Evolutionary conservation across 2,329 filamentous ascomycete genomes (phyloP).

Genomic region (Ophiostoma pallidulum): DNA sequence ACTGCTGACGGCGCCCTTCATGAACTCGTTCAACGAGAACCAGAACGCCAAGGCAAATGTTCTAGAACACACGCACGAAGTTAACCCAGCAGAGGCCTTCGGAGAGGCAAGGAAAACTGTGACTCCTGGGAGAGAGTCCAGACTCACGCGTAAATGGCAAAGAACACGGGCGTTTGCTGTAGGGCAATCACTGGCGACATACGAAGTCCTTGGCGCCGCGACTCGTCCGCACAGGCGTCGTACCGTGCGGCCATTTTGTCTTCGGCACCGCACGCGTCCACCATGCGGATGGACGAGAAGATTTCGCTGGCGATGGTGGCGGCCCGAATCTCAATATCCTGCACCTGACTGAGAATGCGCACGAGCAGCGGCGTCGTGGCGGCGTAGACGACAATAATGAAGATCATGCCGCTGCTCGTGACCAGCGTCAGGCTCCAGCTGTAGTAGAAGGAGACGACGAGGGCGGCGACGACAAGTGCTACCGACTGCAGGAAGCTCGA

Average conservation of each 20-base stretch:
- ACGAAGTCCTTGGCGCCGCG: conserved; percentile 26
- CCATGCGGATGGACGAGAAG: conserved; percentile 48
- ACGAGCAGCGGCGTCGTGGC: conserved; percentile 46
- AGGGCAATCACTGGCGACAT: conserved; percentile 22
- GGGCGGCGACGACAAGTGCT: conserved; percentile 41
- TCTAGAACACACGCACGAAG: too few relatives aligned
- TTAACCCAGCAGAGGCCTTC: too few relatives aligned
- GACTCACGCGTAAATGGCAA: conserved; percentile 23
- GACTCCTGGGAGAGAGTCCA: too few relatives aligned
- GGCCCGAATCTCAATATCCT: conserved; percentile 44
- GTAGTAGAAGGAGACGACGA: conserved; percentile 45
- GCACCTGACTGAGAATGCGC: conserved; percentile 36
- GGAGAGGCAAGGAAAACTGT: conserved; percentile 10
- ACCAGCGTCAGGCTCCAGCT: conserved; percentile 52
- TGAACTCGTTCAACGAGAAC: conserved; percentile 47
- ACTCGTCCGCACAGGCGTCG: conserved; percentile 43
- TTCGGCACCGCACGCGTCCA: conserved; percentile 54
- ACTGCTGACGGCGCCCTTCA: conserved; percentile 35
- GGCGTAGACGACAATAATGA: conserved; percentile 41
- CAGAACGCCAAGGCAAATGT: conserved; percentile 51
- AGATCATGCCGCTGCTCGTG: conserved; percentile 45
- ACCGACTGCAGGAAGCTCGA: conserved; percentile 47
- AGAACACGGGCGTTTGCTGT: conserved; percentile 25
- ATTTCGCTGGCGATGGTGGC: conserved; percentile 51
- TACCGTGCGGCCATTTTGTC: conserved; percentile 44